phyloP scores from a whole-genome alignment of 306 rosid genomes.

The Inga leiocalycina region DNA sequence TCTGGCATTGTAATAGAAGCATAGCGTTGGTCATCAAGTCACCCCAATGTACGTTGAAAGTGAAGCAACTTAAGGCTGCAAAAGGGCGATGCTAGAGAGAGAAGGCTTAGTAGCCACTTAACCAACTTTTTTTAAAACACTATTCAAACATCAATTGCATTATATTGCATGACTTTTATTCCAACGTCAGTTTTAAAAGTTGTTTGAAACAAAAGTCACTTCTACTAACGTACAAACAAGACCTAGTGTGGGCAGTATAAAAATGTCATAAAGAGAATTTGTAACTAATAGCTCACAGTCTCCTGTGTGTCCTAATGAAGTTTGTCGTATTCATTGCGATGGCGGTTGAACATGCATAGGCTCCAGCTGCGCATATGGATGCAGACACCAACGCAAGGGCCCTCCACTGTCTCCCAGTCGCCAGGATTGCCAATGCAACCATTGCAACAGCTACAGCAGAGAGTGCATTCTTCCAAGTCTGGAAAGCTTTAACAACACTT shows the following conservation, averaged over 20 bases:
- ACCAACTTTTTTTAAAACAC: background rate
- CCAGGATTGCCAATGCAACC: slow-evolving; percentile 64
- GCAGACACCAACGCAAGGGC: slow-evolving; percentile 61
- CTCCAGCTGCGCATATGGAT: slow-evolving; percentile 61
- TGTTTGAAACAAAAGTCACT: too few relatives aligned
- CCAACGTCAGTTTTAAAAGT: too few relatives aligned
- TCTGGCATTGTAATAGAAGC: too few relatives aligned
- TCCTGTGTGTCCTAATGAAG: slow-evolving; percentile 85
- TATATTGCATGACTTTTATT: too few relatives aligned
- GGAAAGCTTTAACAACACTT: slow-evolving; percentile 65
- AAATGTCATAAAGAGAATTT: background rate
- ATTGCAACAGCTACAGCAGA: slow-evolving; percentile 55
- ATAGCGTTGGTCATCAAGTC: too few relatives aligned
- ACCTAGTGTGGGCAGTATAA: background rate
- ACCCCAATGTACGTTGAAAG: too few relatives aligned
- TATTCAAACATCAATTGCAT: too few relatives aligned
- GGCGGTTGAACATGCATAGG: slow-evolving; percentile 70
- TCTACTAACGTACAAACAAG: too few relatives aligned
- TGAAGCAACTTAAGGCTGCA: too few relatives aligned
- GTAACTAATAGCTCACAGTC: slow-evolving; percentile 54
- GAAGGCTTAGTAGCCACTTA: too few relatives aligned
- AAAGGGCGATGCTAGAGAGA: too few relatives aligned
- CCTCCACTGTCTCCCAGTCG: slow-evolving; percentile 81
- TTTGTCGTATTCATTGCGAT: slow-evolving; percentile 79
- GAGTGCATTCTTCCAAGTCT: slow-evolving; percentile 73